Percentiles rank a stretch among this genome's conserved stretches.
These are phyloP conservation scores for Cutaneotrichosporon cavernicola DNA, from an alignment of 1,284 basidiomycete genomes.

Conservation along the genomic window DNA sequence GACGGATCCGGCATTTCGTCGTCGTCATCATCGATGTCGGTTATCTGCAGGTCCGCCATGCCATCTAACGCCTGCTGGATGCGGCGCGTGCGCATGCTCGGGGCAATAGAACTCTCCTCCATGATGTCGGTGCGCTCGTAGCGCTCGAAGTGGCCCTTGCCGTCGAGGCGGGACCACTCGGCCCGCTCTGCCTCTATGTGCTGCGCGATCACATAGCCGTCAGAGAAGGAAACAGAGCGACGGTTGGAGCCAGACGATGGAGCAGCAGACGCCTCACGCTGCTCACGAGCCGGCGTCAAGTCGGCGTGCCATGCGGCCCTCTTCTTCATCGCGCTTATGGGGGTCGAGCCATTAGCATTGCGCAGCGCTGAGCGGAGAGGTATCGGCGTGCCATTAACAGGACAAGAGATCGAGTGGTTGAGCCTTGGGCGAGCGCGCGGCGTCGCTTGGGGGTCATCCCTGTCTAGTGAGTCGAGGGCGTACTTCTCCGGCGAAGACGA, in stretches of 20 bases:
- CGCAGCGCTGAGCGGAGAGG: slow-evolving; percentile 47
- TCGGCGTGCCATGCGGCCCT: slow-evolving; percentile 44
- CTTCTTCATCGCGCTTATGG: slow-evolving; percentile 51
- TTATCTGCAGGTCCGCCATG: slow-evolving; percentile 63
- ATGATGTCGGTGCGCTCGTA: slow-evolving; percentile 15
- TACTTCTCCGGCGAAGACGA: neutral
- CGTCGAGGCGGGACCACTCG: slow-evolving; percentile 31
- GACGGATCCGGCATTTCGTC: slow-evolving; percentile 51
- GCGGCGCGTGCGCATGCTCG: slow-evolving; percentile 70
- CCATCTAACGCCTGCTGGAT: slow-evolving; percentile 73
- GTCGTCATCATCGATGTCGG: slow-evolving; percentile 54
- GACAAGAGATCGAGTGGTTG: slow-evolving; percentile 33
- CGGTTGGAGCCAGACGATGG: slow-evolving; percentile 46
- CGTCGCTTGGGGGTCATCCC: slow-evolving; percentile 10
- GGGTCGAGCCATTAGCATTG: slow-evolving; percentile 39
- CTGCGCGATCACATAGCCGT: slow-evolving; percentile 61
- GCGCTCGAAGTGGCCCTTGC: slow-evolving; percentile 20
- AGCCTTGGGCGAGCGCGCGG: slow-evolving; percentile 26
- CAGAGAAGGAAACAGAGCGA: slow-evolving; percentile 90
- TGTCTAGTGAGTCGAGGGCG: slow-evolving; percentile 10
- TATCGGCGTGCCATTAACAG: slow-evolving; percentile 21
- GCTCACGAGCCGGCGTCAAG: slow-evolving; percentile 34
- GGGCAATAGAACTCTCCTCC: slow-evolving; percentile 54
- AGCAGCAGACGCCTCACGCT: slow-evolving; percentile 14
- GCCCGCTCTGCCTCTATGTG: slow-evolving; percentile 13